Base-by-base conservation (phyloP, 768 basidiomycete species). In the Daedaleopsis sinensis region DNA sequence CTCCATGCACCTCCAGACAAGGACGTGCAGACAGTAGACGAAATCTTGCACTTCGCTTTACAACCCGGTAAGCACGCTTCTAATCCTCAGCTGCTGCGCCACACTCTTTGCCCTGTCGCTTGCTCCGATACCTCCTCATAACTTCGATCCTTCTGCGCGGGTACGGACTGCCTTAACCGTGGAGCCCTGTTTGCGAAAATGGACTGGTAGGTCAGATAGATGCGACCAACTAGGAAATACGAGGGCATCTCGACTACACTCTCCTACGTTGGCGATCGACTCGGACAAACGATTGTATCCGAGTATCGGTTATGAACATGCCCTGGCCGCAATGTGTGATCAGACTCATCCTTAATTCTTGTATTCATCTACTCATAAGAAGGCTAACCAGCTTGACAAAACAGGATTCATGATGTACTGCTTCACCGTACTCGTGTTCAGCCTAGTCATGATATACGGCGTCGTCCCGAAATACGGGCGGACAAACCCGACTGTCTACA, bases 1-100 rank as follows among this genome's bases (percentile, higher is more conserved):
- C 81, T 99, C 0, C 95, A 99, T 67, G 96, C 97, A 9, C 97
- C 97, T 7, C 93, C 93, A 70, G 97, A 99, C 82, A 95, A 94
- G 72, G 88, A 89, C 19, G 85, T 98, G 12, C 77, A 89, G 69
- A 98, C 94, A 0, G 94, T 99, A 7, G 96, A 97, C 68, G 92
- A 98, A 72, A 93, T 98, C 63, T 76, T 98, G 38, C 80, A 85
- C 59, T 97, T 93, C 74, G 96, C 94, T n/a, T 74, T 93, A n/a
- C 91, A 94, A 68, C 94, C 96, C 63, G 93, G 95, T 94, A 64
- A 52, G 84, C 73, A 24, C 50, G n/a, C 11, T 53, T 19, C 47
- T 19, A 37, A 23, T 19, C 49, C 23, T 51, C n/a, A 23, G 16
- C 3, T 5, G 12, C n/a, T 10, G 2, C n/a, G 15, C 46, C 49